Evolutionary conservation across 495 filamentous ascomycete species (phyloP).

Genomic region (Lasiosphaeria miniovina): DNA sequence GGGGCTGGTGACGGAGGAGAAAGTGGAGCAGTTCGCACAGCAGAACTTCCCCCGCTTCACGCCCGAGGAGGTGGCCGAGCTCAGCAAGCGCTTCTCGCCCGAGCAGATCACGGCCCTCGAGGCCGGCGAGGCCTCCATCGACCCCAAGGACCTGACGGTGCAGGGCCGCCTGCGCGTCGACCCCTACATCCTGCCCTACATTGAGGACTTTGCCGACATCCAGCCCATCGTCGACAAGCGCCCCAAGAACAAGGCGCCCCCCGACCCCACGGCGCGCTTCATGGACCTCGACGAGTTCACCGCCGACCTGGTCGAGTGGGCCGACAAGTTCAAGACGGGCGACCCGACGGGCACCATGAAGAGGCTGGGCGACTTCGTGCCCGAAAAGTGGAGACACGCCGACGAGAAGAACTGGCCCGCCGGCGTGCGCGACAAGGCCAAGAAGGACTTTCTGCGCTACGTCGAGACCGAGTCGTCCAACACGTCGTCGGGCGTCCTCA

Average conservation of each 20-base stretch:
- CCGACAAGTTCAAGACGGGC: slow-evolving; percentile 24
- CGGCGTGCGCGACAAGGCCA: slow-evolving; percentile 29
- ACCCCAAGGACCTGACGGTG: slow-evolving; percentile 69
- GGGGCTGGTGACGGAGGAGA: slow-evolving; percentile 37
- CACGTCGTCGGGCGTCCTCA: slow-evolving; percentile 46
- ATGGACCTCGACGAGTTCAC: slow-evolving; percentile 64
- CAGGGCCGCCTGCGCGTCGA: slow-evolving; percentile 69
- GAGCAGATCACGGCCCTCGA: slow-evolving; percentile 81
- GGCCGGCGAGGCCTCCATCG: slow-evolving; percentile 79
- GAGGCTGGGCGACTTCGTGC: slow-evolving; percentile 41
- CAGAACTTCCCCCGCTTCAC: slow-evolving; percentile 62
- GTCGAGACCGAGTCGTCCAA: slow-evolving; percentile 39
- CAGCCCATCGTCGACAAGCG: slow-evolving; percentile 71
- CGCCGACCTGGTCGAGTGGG: slow-evolving; percentile 49
- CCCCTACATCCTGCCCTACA: slow-evolving; percentile 67
- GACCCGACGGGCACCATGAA: slow-evolving; percentile 27
- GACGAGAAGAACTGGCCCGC: slow-evolving; percentile 30
- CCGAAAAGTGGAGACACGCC: slow-evolving; percentile 26
- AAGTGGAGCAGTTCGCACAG: slow-evolving; percentile 42
- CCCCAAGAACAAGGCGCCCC: slow-evolving; percentile 28
- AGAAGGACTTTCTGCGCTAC: slow-evolving; percentile 31
- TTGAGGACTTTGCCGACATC: slow-evolving; percentile 79
- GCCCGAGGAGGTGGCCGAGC: slow-evolving; percentile 58
- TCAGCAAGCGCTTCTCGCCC: slow-evolving; percentile 68
- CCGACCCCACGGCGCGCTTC: slow-evolving; percentile 57